Evolutionary conservation across 768 basidiomycete genomes (phyloP).

Genomic region (Suillus subalutaceus): DNA sequence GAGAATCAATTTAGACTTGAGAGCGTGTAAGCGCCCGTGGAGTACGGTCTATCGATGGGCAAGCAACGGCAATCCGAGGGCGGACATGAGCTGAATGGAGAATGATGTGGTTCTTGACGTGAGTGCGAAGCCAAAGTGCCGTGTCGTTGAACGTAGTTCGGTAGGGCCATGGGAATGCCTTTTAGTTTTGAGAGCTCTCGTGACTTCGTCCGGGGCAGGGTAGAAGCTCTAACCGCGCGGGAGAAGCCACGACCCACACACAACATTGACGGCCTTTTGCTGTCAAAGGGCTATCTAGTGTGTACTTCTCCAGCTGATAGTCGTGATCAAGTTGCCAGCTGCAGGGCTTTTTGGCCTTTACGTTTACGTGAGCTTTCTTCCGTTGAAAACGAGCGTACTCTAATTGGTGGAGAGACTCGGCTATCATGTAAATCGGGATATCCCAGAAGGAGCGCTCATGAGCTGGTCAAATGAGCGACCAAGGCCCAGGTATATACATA

Average conservation of each 20-base stretch:
- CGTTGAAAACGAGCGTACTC: background rate
- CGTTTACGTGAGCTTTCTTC: background rate
- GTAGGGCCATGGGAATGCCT: constrained; percentile 5
- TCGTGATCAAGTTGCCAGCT: constrained; percentile 9
- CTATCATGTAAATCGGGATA: background rate
- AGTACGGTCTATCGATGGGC: background rate
- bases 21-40: constrained; percentile 2
- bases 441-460: background rate
- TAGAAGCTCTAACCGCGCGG: constrained; percentile 9
- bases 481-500: background rate
- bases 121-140: constrained; percentile 6
- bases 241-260: constrained; percentile 7
- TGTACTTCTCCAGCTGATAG: constrained; percentile 6
- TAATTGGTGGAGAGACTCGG: constrained; percentile 1
- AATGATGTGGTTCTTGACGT: background rate
- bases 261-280: constrained; percentile 16
- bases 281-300: constrained; percentile 15
- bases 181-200: background rate
- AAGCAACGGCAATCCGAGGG: background rate
- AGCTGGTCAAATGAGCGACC: constrained; percentile 1
- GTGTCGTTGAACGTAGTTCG: constrained; percentile 4
- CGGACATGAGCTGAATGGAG: background rate
- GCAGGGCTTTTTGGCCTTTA: background rate
- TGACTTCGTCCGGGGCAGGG: constrained; percentile 7
- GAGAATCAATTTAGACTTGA: constrained; percentile 1